Base-by-base conservation (phyloP, 2,329 filamentous ascomycete genomes). In the Penicillium vulpinum region DNA sequence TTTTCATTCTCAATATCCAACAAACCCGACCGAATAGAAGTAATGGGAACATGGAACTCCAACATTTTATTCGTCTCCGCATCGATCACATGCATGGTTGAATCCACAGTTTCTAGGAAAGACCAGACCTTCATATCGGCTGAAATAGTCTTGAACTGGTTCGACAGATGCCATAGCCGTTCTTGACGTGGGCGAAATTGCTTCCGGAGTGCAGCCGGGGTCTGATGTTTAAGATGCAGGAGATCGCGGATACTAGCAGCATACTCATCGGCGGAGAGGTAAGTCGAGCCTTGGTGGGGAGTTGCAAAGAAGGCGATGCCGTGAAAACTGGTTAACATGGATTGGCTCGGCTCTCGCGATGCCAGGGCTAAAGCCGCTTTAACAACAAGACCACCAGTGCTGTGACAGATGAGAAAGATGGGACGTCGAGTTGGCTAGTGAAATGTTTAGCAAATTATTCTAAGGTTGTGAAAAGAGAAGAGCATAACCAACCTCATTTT, bases 31-130 rank as follows among this genome's bases (percentile, higher is more conserved):
- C 69, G 59, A 15, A 73, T 73, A 75, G 84, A 85, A 0, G 83
- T 82, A 16, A 87, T 72, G 0, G 85, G 84, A 0, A 84, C 84
- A 8, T 82, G 82, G 56, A 87, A 85, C 62, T 83, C 83, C 3
- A 85, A 56, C 2, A 62, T 77, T 52, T 81, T 80, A 4, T 73
- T 71, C 1, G 69, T 67, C 4, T 73, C 67, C 0, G 70, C 65
- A 39, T 70, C 69, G 10, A 73, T 66, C 7, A 73, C 80, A 0
- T 81, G 81, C 5, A 87, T 73, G 0, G 80, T 78, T 0, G 84
- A 86, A 66, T 87, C 85, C 8, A 84, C 78, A 0, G 83, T 87
- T 63, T 87, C 85, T 57, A 87, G 84, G 39, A 87, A 82, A 0
- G 84, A 85, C 84, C 85, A 87, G 13, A 87, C 76, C 7, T 80